Conservation (phyloP, 2,329 filamentous ascomycete genomes). For the Cercospora zeae-maydis region DNA sequence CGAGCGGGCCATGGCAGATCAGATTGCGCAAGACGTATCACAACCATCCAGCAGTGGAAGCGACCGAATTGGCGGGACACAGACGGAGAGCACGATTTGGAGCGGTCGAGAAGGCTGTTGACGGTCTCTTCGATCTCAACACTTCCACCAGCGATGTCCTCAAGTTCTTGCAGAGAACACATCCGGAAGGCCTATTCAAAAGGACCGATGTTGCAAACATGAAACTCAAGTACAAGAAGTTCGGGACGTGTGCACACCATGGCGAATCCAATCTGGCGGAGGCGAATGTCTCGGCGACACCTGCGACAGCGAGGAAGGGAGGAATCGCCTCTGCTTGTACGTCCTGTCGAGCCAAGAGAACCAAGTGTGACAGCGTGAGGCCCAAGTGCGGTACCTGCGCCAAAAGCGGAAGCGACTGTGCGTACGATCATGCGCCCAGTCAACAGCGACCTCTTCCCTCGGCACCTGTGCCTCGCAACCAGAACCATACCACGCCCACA, state of each 20-base stretch:
- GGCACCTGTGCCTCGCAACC: background rate
- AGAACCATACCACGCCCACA: conserved; percentile 9
- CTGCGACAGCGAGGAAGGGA: background rate
- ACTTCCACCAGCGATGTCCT: conserved; percentile 33
- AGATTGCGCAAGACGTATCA: conserved; percentile 35
- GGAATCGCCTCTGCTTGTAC: conserved; percentile 28
- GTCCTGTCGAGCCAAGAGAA: conserved; percentile 31
- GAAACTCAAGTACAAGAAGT: conserved; percentile 36
- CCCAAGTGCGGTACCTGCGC: conserved; percentile 30
- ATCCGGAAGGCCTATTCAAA: conserved; percentile 36
- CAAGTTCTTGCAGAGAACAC: conserved; percentile 33
- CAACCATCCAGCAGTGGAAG: conserved; percentile 34
- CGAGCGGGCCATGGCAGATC: conserved; percentile 35
- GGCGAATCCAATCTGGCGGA: conserved; percentile 2
- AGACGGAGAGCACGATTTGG: conserved; percentile 32
- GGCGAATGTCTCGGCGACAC: conserved; percentile 6
- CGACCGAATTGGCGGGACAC: conserved; percentile 31
- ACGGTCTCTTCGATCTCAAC: conserved; percentile 35
- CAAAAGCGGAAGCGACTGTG: conserved; percentile 20
- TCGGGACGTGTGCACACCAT: conserved; percentile 30
- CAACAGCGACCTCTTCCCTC: conserved; percentile 5
- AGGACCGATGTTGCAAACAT: conserved; percentile 37
- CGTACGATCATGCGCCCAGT: conserved; percentile 26
- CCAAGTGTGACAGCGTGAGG: conserved; percentile 28
- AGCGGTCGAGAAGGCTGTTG: conserved; percentile 33